Base-by-base conservation (phyloP, 2,329 filamentous ascomycete genomes). In the Alternaria alternata region DNA sequence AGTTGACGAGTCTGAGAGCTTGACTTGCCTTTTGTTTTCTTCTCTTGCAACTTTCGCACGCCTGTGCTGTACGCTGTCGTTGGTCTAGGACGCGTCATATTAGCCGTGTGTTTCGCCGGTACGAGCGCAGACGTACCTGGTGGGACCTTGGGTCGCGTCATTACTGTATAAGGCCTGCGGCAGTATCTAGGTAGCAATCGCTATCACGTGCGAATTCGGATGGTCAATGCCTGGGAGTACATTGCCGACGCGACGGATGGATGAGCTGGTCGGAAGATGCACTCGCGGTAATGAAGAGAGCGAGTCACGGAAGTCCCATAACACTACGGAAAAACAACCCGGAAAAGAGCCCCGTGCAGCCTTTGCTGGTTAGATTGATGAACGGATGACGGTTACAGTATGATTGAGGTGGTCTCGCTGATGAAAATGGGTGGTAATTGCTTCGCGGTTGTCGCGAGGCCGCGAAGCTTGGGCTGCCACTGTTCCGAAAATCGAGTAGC, bases 11-110 rank as follows among this genome's bases (percentile, higher is more conserved):
- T 18, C 24, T 32, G 52, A 39, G 47, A 36, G 41, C 14, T 11
- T 34, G 32, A 68, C 84, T 81, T 72, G 88, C 88, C 82, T 89
- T 90, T 78, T 90, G 88, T 75, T 90, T 90, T 63, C 88, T 84
- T 61, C 84, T 82, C 77, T 88, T 89, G 79, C 88, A 90, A 63
- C 81, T 85, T 64, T 88, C 85, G 74, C 88, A 90, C 41, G 88
- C 88, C 67, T 87, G 85, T 26, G 86, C 85, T 52, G 85, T 89
- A 68, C 88, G 85, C 77, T 87, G 85, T 65, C 88, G 83, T 75
- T 88, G 86, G 64, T 89, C 86, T 66, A 83, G 82, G 86, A 51
- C 82, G 82, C 66, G 84, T 84, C 86, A 86, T 81, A 57, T 73
- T 62, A 73, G 69, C 59, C 42, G n/a, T 34, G 36, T n/a, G 32